These are phyloP conservation scores for Bruguiera parviflora DNA, from an alignment of 345 rosid species.

Conservation along the genomic window DNA sequence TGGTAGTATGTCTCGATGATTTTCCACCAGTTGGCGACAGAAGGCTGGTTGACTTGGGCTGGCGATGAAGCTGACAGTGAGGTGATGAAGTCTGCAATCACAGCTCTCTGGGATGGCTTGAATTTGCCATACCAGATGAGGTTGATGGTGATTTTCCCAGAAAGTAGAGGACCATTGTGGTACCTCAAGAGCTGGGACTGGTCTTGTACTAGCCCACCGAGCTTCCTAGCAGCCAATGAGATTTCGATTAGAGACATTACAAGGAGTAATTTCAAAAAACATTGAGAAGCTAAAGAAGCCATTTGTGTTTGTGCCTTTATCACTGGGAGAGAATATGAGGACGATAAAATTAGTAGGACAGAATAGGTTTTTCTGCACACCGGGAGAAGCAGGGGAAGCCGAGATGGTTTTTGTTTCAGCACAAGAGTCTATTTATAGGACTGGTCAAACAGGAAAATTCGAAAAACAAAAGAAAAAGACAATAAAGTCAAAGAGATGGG, in stretches of 20 bases:
- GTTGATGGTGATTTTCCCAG: slow-evolving; percentile 66
- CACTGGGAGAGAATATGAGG: too few species aligned
- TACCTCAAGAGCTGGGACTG: slow-evolving; percentile 49
- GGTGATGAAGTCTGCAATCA: slow-evolving; percentile 65
- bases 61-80: slow-evolving; percentile 43
- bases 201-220: slow-evolving; percentile 39
- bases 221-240: slow-evolving; percentile 43
- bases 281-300: slow-evolving; percentile 31
- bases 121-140: slow-evolving; percentile 86
- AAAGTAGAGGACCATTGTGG: slow-evolving; percentile 85
- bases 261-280: slow-evolving; percentile 29
- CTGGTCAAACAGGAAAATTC: not conserved
- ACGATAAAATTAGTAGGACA: not conserved
- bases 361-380: too few species aligned
- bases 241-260: slow-evolving; percentile 39
- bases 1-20: slow-evolving; percentile 61
- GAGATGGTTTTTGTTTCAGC: not conserved
- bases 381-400: not conserved
- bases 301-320: slow-evolving; percentile 21
- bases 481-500: slow-evolving; percentile 9
- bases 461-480: not conserved
- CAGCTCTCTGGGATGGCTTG: slow-evolving; percentile 72
- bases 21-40: slow-evolving; percentile 77
- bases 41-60: slow-evolving; percentile 35
- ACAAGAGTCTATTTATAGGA: slow-evolving; percentile 22